Base-by-base conservation (phyloP, 1,284 basidiomycete species). In the Cystobasidium pallidum region DNA sequence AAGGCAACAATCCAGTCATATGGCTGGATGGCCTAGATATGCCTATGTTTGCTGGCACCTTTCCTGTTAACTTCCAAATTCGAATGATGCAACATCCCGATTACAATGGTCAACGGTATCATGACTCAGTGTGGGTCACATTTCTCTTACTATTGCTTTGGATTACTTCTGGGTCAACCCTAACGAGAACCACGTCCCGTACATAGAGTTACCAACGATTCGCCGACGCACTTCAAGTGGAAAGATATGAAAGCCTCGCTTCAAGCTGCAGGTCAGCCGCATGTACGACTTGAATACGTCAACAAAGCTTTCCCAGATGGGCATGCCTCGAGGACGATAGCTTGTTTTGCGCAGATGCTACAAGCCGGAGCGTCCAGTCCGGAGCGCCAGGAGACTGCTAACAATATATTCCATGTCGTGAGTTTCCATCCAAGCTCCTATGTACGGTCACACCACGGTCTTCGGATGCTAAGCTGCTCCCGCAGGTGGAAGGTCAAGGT, bases 1-100 rank as follows among this genome's bases (percentile, higher is more conserved):
- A 72, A 7, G 70, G 70, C 7, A 55, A 72, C 26, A 61, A 72
- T 13, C 62, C 70, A 19, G 54, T 64, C 43, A 55, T 72, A 17
- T 72, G 70, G 70, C 62, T 72, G 19, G 70, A 72, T 39, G 61
- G 70, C 41, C 70, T 72, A 11, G 70, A 72, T 19, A 54, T 65
- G 70, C 70, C 70, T n/a, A 61, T 72, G 43, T 66, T 72, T 36
- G 45, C 32, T 28, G 63, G 62, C 34, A 57, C 62, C 39, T 72
- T 65, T 45, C 70, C 62, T 2, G 54, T 72, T 54, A 72, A 72
- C 41, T 72, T 72, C 32, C 70, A 72, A 49, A 54, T 66, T 4
- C 62, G 70, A 36, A 63, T 66, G 62, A 72, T 72, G 70, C 43
- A 72, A 24, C 70, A 72, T 39, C 70, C 70, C 13, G 70, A 72